Base-by-base conservation (phyloP, 1,284 basidiomycete species). In the Cutaneotrichosporon cavernicola region DNA sequence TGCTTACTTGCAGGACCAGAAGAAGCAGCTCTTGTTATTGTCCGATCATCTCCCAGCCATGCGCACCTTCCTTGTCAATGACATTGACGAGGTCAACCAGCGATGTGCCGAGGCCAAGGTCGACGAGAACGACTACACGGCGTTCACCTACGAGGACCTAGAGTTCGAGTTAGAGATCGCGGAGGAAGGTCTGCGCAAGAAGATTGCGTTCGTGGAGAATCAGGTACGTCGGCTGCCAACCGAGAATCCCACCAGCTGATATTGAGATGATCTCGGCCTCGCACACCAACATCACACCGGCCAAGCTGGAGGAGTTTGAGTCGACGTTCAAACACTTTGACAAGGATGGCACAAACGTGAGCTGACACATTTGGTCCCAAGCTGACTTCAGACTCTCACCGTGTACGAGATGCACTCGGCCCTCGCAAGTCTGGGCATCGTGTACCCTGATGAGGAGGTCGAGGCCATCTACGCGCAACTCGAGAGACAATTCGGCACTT, bases 281-380 rank as follows among this genome's bases (percentile, higher is more conserved):
- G 51, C 75, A 80, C 61, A 77, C 74, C 36, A 80, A 80, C 65
- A 66, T 98, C 67, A 97, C 95, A 0, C 94, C 97, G 0, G 94
- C 93, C 3, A 94, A 97, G 77, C 84, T 98, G 30, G 95, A 98
- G 79, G 95, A 98, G 76, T 98, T 98, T 71, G 95, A 98, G 78
- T 88, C 89, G 74, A 97, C 95, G 1, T 99, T 98, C 86, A 87
- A 96, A 63, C 95, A 97, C 81, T 99, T 99, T 76, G 95, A 97
- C 80, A 89, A 89, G 70, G 93, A 97, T 72, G 90, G 91, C 71
- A 88, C 89, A 56, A 97, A 97, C 67, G 79, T 78, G 62, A 69
- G 74, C 69, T 22, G 1, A 2, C 18, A 10, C 1, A 2, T 31
- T 4, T 14, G 16, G n/a, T 7, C 5, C 13, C 9, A 2, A 52